phyloP scores from a whole-genome alignment of 2,329 filamentous ascomycete species.

The Scleromitrula shiraiana region DNA sequence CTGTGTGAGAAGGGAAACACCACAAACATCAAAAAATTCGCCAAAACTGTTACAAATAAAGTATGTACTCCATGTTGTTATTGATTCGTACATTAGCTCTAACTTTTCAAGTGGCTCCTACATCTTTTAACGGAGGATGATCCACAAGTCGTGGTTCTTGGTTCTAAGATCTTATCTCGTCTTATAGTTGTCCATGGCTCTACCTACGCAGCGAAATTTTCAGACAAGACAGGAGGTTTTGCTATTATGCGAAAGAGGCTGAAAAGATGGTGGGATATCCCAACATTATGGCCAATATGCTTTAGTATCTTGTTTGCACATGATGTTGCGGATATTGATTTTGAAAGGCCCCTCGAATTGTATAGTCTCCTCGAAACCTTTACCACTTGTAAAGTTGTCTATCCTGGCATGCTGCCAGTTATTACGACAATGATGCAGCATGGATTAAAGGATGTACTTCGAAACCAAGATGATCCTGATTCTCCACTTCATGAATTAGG shows the following conservation, averaged over 20 bases:
- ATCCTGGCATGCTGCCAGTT: constrained; percentile 71
- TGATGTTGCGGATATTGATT: constrained; percentile 67
- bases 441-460: constrained; percentile 64
- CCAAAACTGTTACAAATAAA: constrained; percentile 91
- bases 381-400: constrained; percentile 56
- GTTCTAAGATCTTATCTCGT: constrained; percentile 74
- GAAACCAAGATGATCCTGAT: constrained; percentile 51
- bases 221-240: constrained; percentile 85
- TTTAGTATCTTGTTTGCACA: constrained; percentile 83
- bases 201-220: constrained; percentile 77
- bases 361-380: constrained; percentile 70
- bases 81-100: constrained; percentile 23
- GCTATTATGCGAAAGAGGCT: constrained; percentile 74
- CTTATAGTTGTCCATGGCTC: constrained; percentile 76
- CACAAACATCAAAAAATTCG: constrained; percentile 74
- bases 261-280: constrained; percentile 80
- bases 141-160: constrained; percentile 71
- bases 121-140: constrained; percentile 86
- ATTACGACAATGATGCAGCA: constrained; percentile 83
- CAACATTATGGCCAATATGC: constrained; percentile 78
- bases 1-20: constrained; percentile 66
- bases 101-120: constrained; percentile 65
- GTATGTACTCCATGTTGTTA: constrained; percentile 37
- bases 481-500: constrained; percentile 36
- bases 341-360: constrained; percentile 66